Base-by-base conservation (phyloP, 192 early-diverging fungal genomes). In the Coemansia sp. region DNA sequence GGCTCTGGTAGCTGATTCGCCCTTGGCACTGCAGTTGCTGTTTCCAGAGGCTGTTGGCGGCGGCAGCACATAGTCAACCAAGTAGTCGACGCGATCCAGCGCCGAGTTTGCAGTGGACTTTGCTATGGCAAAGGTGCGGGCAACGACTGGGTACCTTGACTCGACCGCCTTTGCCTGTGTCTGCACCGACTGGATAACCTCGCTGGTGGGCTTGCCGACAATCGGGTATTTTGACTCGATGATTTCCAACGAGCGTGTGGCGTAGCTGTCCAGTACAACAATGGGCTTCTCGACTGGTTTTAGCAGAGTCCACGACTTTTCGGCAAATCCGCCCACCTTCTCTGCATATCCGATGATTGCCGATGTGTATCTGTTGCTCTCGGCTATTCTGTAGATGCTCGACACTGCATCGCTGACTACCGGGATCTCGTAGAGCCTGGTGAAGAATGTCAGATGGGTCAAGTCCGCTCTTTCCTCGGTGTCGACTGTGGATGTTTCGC, bases 151-250 rank as follows among this genome's bases (percentile, higher is more conserved):
- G 67, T 86, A 86, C 64, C 68, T 71, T 9, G 60, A 45, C 67
- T 76, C 78, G 14, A 73, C 78, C 7, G 59, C 73, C 49, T 64
- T 69, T 68, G 75, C 75, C 55, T 59, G 67, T 8, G 60, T 64
- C 69, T 84, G 88, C 44, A 91, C 83, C 9, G 78, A 72, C 34
- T 73, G 72, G 23, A 92, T 68, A 53, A 92, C 81, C 61, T 89
- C 88, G 21, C 70, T 69, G 0, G 90, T 90, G 64, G 87, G 88
- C 68, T 86, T 76, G 24, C 67, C 84, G 39, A 90, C 80, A 52
- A 88, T 84, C 6, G 89, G 88, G 68, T 88, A 89, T 38, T 65
- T 78, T 4, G 71, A 61, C 60, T 90, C 90, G 23, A 92, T 46
- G 23, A 85, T 38, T 55, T 89, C 89, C 20, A 93, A 79, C 5